phyloP scores from a whole-genome alignment of 305 asterid genomes.

The Euphrasia arctica region DNA sequence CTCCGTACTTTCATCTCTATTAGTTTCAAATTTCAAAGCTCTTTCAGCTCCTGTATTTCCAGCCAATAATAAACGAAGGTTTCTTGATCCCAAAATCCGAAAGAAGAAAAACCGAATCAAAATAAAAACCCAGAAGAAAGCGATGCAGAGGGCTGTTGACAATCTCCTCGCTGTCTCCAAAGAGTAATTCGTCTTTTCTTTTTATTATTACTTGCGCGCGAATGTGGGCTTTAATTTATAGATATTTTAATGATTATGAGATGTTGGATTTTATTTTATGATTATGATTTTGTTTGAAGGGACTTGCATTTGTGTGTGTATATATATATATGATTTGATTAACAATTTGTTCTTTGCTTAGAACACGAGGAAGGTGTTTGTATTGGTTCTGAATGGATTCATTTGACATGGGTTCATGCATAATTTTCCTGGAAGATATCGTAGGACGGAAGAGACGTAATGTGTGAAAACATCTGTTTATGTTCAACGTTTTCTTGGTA shows the following conservation, averaged over 20 bases:
- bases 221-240: background rate
- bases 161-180: conserved; percentile 84
- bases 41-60: no score
- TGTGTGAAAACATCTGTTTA: no score
- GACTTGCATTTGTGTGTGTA: background rate
- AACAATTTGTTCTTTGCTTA: background rate
- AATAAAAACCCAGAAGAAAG: background rate
- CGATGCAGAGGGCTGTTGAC: conserved; percentile 95
- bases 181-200: conserved; percentile 51
- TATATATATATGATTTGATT: background rate
- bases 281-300: conserved; percentile 20
- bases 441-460: no score
- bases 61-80: no score
- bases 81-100: no score
- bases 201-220: conserved; percentile 9
- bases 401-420: no score
- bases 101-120: background rate
- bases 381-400: no score
- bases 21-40: no score
- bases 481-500: no score
- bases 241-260: no score
- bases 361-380: background rate
- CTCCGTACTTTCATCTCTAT: no score
- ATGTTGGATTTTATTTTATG: conserved; percentile 11
- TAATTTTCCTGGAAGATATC: no score